Evolutionary conservation across 345 rosid genomes (phyloP).

Genomic region (Gossypium mustelinum): DNA sequence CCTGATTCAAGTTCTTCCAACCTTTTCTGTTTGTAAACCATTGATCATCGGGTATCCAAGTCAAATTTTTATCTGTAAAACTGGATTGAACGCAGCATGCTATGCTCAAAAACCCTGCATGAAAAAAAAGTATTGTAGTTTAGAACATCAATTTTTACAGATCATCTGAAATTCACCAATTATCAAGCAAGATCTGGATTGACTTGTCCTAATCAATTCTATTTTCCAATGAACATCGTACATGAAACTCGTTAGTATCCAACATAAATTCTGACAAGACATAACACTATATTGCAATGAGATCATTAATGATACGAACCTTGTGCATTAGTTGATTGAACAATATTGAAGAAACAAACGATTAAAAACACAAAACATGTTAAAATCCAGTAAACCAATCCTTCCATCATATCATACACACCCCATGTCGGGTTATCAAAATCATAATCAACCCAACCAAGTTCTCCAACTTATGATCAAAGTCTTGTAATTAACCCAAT

Average conservation of each 20-base stretch:
- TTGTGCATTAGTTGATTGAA: not conserved
- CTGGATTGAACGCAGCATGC: constrained; percentile 43
- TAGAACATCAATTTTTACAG: not conserved
- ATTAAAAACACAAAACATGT: not conserved
- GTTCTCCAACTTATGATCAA: not conserved
- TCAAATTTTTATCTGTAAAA: constrained; percentile 24
- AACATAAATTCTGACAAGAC: constrained; percentile 8
- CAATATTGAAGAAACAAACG: not conserved
- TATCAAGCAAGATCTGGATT: not conserved
- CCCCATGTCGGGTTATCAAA: constrained; percentile 10
- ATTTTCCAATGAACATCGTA: not conserved
- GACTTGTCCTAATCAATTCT: not conserved
- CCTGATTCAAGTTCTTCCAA: constrained; percentile 26
- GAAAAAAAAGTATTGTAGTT: not conserved
- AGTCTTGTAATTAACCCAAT: not conserved
- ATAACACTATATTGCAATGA: not conserved
- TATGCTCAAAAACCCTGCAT: constrained; percentile 51
- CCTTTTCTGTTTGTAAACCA: constrained; percentile 32
- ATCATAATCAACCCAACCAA: constrained; percentile 4
- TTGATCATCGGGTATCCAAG: constrained; percentile 36
- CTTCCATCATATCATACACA: constrained; percentile 5
- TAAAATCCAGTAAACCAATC: not conserved
- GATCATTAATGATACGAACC: not conserved
- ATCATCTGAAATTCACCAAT: not conserved
- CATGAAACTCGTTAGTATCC: not conserved